Base-by-base conservation (phyloP, 352 stramenopile genomes). In the Stramenopiles sp. region DNA sequence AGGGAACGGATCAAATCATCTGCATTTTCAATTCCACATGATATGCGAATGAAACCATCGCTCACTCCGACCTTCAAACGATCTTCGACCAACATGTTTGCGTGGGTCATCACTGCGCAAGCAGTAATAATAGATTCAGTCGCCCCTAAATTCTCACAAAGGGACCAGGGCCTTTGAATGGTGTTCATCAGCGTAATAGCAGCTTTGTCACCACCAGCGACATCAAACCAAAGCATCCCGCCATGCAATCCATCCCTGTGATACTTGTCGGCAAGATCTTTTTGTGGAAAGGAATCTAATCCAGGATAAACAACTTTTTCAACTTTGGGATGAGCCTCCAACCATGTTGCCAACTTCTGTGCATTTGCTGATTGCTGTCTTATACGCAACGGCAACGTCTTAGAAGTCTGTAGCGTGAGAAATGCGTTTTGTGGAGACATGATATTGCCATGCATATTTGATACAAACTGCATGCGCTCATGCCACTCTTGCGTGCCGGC, bases 1-100 rank as follows among this genome's bases (percentile, higher is more conserved):
- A 98, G 88, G 87, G 98, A 94, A 67, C 91, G 89, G 80, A 98
- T 94, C 67, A 98, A 88, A 87, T 98, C 95, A 80, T 91, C 90
- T 32, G 88, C 87, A 84, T 95, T 92, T 86, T 98, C 95, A 75
- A 98, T 92, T 55, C 95, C 95, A 78, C 98, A 94, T 27, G 90
- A 95, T 1, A 98, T 85, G 75, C 94, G 90, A 83, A 98, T 91
- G 31, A 98, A 85, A 81, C 93, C 91, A 84, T 98, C 93, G 39
- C 93, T 91, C 84, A 98, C 95, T 8, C 92, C 89, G 4, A 94
- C 87, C 32, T 88, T 87, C 82, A 92, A 91, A 80, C 93, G 91
- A 78, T 96, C 90, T 81, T 98, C 93, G 81, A 92, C 87, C 0
- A 93, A 91, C 44, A 98, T 94, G 44, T 89, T 95, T 30, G 93